Base-by-base conservation (phyloP, 139 green algal species). In the Limnomonas spitsbergensis region DNA sequence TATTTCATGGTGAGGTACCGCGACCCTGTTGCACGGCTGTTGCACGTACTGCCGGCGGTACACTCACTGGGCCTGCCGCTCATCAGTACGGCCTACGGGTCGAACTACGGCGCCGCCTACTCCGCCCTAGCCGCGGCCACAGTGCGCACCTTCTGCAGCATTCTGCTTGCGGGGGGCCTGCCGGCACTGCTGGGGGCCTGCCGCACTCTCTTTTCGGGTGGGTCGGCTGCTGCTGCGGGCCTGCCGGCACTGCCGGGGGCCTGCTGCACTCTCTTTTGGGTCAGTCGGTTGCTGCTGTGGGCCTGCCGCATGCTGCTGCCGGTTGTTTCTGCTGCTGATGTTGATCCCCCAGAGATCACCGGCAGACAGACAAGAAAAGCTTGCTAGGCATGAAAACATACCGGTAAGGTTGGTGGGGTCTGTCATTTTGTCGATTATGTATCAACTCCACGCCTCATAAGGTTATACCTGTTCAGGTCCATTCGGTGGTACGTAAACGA, bases 61-160 rank as follows among this genome's bases (percentile, higher is more conserved):
- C 39, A 79, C 27, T 69, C 71, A 20, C 1, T 83, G n/a, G 71
- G 76, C 52, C 40, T 79, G 54, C 78, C 79, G 27, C 66, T 84
- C 14, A 61, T 61, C 20, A n/a, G n/a, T n/a, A n/a, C n/a, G n/a
- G 47, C 47, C 47, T 20, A 61, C 47, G 14, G 14, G 14, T 61
- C 47, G 20, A 61, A 61, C 47, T 29, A 14, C 47, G 20, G 14
- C 14, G 47, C 47, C 20, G 47, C 47, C 14, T 61, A 61, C 47
- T 29, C 14, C 14, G 47, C 47, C 20, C 14, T 61, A 20, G 47
- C 14, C 20, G 14, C 14, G 14, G 47, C 47, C 14, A 61, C 47
- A 61, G 14, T 61, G 47, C 14, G 47, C 14, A 61, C 47, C 14
- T 61, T 61, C 20, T 14, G 14, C 14, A 61, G 47, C 47, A 61